Conservation (phyloP, 1,139 yeast species). For the Protomyces inouyei region DNA sequence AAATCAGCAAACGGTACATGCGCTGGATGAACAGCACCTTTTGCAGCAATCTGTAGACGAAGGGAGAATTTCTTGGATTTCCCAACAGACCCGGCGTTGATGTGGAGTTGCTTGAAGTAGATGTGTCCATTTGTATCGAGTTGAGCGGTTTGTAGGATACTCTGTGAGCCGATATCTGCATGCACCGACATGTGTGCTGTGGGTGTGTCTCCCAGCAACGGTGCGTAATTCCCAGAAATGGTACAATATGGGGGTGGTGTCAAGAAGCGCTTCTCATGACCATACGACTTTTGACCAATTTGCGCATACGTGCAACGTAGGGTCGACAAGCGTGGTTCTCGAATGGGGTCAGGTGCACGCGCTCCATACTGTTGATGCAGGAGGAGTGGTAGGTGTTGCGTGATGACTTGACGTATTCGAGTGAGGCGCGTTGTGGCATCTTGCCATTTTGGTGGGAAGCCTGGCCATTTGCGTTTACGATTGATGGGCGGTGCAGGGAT, state of each 20-base stretch:
- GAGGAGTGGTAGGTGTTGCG: not conserved
- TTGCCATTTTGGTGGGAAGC: not conserved
- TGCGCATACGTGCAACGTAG: conserved; percentile 17
- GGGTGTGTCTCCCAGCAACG: not conserved
- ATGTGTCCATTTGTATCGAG: not conserved
- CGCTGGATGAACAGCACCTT: conserved; percentile 1
- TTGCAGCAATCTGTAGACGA: conserved; percentile 5
- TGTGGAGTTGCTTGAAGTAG: conserved; percentile 21
- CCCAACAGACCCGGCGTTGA: conserved; percentile 19
- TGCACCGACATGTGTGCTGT: conserved; percentile 18
- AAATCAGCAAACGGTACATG: conserved; percentile 15
- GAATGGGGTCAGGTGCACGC: not conserved
- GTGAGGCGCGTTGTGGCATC: not conserved
- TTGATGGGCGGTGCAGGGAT: not conserved
- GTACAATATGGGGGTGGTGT: conserved; percentile 25
- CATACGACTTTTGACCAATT: conserved; percentile 28
- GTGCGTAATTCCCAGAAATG: not conserved
- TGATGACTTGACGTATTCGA: conserved; percentile 2
- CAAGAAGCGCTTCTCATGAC: conserved; percentile 27
- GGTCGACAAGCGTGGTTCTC: not conserved
- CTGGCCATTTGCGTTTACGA: conserved; percentile 14
- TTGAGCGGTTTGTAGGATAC: conserved; percentile 1
- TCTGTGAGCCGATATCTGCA: conserved; percentile 4
- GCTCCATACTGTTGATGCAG: not conserved
- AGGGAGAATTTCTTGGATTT: conserved; percentile 19